Conservation (phyloP, 2,329 filamentous ascomycete genomes). For the Pezicula radicicola region DNA sequence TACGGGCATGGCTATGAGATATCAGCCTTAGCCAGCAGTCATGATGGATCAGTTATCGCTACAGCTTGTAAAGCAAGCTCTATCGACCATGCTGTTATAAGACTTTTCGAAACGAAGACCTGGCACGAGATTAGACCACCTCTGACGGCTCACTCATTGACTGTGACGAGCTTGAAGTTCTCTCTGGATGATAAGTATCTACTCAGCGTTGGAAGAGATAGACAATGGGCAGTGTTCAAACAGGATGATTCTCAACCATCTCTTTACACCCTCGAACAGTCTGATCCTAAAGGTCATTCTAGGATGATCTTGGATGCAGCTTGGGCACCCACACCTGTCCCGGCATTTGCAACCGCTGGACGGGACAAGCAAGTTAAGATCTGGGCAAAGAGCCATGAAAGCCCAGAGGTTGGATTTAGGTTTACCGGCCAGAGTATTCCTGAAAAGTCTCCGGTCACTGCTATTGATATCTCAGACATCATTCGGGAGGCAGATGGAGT, state of each 20-base stretch:
- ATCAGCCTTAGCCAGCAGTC: constrained; percentile 75
- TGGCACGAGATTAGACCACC: constrained; percentile 89
- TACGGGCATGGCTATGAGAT: constrained; percentile 99
- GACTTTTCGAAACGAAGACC: constrained; percentile 79
- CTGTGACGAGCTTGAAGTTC: constrained; percentile 80
- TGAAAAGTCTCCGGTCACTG: constrained; percentile 62
- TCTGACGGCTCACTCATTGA: constrained; percentile 81
- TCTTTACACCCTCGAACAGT: constrained; percentile 55
- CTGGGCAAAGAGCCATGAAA: constrained; percentile 46
- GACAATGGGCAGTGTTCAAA: constrained; percentile 85
- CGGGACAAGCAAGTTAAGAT: constrained; percentile 82
- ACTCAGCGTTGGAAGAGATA: constrained; percentile 85
- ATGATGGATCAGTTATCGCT: constrained; percentile 73
- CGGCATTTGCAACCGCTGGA: constrained; percentile 80
- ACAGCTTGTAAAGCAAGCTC: constrained; percentile 93
- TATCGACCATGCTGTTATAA: constrained; percentile 89
- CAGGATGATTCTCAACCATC: constrained; percentile 35
- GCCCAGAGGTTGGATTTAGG: constrained; percentile 24
- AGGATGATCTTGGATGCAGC: constrained; percentile 89
- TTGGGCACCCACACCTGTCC: constrained; percentile 59
- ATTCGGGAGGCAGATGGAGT: constrained; percentile 18
- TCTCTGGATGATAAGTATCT: constrained; percentile 70
- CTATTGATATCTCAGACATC: constrained; percentile 60
- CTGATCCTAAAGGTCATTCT: constrained; percentile 81
- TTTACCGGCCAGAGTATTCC: constrained; percentile 45